Base-by-base conservation (phyloP, 441 rosid species). In the Mallotus repandus region DNA sequence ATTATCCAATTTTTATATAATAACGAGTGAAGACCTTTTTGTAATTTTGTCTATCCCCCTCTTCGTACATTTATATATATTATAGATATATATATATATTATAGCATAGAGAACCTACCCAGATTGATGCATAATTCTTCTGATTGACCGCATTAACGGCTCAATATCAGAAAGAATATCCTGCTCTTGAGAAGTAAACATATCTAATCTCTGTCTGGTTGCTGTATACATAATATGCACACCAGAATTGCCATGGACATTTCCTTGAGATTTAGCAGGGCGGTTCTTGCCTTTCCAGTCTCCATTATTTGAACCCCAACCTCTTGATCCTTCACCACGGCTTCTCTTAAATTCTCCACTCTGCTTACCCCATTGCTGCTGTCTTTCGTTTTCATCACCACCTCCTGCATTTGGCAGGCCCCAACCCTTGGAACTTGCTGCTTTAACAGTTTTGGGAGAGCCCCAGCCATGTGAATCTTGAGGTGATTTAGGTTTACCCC, bases 181-280 rank as follows among this genome's bases (percentile, higher is more conserved):
- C 71, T 90, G 97, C 77, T 96, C 97, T 77, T 90, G 91, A 9
- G 97, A 84, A 57, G 93, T 89, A 78, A 96, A 96, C 77, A 86
- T 76, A 70, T 96, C 99, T 32, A 93, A 53, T 73, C 93, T 87
- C 57, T 89, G 97, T 68, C 96, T 69, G 4, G 96, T 91, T 9
- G 60, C 83, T 18, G 97, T 90, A 32, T 57, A 85, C 80, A 89
- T 72, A 7, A 78, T 80, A 69, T 77, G 81, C 12, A 63, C 66
- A 62, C 62, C 32, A 59, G 78, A 74, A 59, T 80, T 85, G 41
- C 75, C 81, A 64, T 70, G 66, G 32, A 29, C 60, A 62, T 64
- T 63, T 66, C 84, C 87, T 72, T 88, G 79, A 50, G 89, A 67
- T 75, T 75, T 84, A 15, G 85, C 73, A 78, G 88, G 88, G 72